Conservation (phyloP, 768 basidiomycete genomes). For the Suillus tomentosus region DNA sequence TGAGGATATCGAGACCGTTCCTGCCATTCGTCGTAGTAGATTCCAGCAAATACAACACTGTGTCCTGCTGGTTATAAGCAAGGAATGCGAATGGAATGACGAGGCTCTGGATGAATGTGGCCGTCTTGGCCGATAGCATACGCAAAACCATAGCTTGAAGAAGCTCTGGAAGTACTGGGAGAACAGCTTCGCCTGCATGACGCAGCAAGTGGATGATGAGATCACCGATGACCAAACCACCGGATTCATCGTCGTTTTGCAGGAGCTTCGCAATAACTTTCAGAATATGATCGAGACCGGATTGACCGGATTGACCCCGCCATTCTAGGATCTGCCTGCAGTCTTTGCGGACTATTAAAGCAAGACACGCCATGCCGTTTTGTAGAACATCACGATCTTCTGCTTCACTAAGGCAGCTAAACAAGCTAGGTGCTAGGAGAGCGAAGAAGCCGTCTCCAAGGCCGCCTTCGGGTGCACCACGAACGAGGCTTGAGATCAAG, state of each 20-base stretch:
- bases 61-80: constrained; percentile 82
- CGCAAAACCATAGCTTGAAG: constrained; percentile 81
- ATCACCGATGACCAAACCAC: constrained; percentile 91
- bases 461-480: constrained; percentile 61
- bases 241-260: constrained; percentile 83
- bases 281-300: constrained; percentile 76
- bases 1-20: constrained; percentile 80
- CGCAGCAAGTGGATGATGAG: constrained; percentile 92
- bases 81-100: constrained; percentile 94
- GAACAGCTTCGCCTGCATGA: constrained; percentile 75
- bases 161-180: constrained; percentile 85
- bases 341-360: constrained; percentile 85
- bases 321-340: constrained; percentile 78
- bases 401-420: constrained; percentile 63
- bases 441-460: constrained; percentile 84
- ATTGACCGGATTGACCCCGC: constrained; percentile 64
- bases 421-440: constrained; percentile 71
- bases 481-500: constrained; percentile 69
- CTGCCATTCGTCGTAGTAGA: constrained; percentile 58
- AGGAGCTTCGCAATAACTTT: constrained; percentile 77
- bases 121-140: constrained; percentile 84
- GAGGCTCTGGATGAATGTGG: constrained; percentile 90
- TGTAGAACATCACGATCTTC: constrained; percentile 89
- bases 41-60: constrained; percentile 77
- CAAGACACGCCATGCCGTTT: constrained; percentile 85